Conservation (phyloP, 768 basidiomycete genomes). For the Pleurotus giganteus region DNA sequence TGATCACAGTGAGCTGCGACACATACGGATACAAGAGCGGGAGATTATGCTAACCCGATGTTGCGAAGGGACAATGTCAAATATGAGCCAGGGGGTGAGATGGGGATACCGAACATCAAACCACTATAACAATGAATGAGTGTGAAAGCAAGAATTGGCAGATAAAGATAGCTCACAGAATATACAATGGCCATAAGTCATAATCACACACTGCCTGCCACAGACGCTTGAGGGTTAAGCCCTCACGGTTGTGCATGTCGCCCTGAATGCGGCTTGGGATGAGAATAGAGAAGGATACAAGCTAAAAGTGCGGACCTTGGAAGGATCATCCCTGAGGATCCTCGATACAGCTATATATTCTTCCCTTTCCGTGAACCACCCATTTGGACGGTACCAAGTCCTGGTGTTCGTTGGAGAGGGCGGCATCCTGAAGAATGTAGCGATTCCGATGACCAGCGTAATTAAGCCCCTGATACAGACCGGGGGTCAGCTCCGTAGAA, state of each 20-base stretch:
- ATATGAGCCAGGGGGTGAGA: constrained; percentile 47
- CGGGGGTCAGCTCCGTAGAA: not conserved
- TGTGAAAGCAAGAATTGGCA: not conserved
- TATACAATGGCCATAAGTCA: constrained; percentile 67
- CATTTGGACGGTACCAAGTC: constrained; percentile 54
- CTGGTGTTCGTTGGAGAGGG: constrained; percentile 60
- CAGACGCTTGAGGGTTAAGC: constrained; percentile 43
- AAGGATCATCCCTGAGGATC: constrained; percentile 63
- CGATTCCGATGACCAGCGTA: constrained; percentile 51
- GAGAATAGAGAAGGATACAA: not conserved
- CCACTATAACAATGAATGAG: constrained; percentile 31
- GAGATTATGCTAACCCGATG: constrained; percentile 38
- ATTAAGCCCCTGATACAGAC: constrained; percentile 34
- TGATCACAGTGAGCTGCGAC: not conserved
- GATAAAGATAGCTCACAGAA: constrained; percentile 33
- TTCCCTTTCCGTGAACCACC: constrained; percentile 64
- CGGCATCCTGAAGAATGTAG: constrained; percentile 59
- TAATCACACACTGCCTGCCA: constrained; percentile 59
- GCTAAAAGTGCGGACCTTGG: constrained; percentile 35
- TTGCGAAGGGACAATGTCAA: constrained; percentile 56
- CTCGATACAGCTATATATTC: constrained; percentile 60
- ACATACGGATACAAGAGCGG: not conserved
- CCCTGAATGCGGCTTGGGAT: constrained; percentile 28
- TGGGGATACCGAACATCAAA: constrained; percentile 51
- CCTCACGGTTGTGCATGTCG: constrained; percentile 73